Base-by-base conservation (phyloP, 2,329 filamentous ascomycete species). In the Sarocladium kiliense region DNA sequence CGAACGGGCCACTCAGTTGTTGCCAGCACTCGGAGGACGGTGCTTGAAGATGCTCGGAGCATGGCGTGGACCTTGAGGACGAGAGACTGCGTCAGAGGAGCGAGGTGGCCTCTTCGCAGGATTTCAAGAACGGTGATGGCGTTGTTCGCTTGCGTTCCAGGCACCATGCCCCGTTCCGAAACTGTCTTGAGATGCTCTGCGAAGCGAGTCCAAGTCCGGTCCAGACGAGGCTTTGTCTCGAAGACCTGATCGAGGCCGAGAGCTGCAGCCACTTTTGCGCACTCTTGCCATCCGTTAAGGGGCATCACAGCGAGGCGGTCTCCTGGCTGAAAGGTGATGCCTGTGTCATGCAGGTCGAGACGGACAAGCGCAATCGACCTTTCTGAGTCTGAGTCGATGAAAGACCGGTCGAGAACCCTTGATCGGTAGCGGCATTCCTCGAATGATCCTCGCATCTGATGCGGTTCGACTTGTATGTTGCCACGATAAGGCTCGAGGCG, bases 231-330 rank as follows among this genome's bases (percentile, higher is more conserved):
- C 0, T 66, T 62, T 7, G 69, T 62, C n/a, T 77, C 73, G 1
- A 81, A 69, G 56, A 74, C 71, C 2, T 70, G 64, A 30, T 77
- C 77, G 0, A 81, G 66, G 0, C 78, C 78, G 1, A 81, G 68
- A 0, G 77, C 77, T 0, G 77, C 73, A 2, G 75, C 77, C 10
- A 81, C 75, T 58, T 81, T 81, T 18, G 77, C 77, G 53, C 76
- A 79, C 60, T 81, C 78, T 9, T 74, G 72, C 78, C 77, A 81
- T 55, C 69, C 73, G 55, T 81, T 81, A 16, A 81, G 70, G 0
- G 78, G 77, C 78, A 81, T 81, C 2, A 82, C 67, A 0, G 78
- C 77, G 5, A 82, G 69, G 4, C 77, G 71, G 54, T 81, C 78
- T 0, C 79, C 79, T 0, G 78, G 77, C 50, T 74, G 70, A 55